A percentile compares a stretch with the other conserved stretches of the same genome.
phyloP scores from a whole-genome alignment of 2,329 filamentous ascomycete species.

The Fusarium sp. region DNA sequence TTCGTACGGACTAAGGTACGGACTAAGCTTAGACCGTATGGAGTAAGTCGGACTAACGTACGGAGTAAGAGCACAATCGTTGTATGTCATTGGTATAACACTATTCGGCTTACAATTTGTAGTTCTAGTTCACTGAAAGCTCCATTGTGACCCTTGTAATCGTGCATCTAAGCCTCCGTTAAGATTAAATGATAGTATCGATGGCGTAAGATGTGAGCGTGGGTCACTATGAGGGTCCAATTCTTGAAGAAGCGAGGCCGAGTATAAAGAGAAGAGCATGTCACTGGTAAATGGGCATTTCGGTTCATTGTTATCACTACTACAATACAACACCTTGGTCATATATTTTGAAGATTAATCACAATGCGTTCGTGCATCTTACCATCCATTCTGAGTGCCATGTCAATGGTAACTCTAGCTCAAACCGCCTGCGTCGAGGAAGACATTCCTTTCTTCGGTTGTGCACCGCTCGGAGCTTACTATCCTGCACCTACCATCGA shows the following conservation, averaged over 20 bases:
- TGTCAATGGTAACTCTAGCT: neutral
- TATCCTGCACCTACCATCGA: conserved; percentile 35
- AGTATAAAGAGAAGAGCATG: conserved; percentile 7
- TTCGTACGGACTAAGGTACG: conserved; percentile 22
- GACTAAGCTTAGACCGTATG: conserved; percentile 1
- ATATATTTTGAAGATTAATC: neutral
- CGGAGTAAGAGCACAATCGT: neutral
- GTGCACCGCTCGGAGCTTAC: conserved; percentile 38
- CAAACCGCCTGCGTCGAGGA: neutral
- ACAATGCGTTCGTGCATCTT: conserved; percentile 1
- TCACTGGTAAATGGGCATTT: too few relatives aligned
- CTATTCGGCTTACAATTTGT: neutral
- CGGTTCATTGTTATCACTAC: neutral
- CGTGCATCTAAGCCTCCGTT: conserved; percentile 3
- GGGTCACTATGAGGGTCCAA: neutral
- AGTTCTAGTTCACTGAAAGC: neutral
- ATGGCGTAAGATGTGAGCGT: neutral
- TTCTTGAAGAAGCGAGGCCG: rapidly evolving
- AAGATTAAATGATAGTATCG: rapidly evolving
- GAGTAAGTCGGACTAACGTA: neutral
- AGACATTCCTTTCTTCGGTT: conserved; percentile 31
- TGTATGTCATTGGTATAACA: neutral
- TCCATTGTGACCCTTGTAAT: neutral
- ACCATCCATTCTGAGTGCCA: neutral
- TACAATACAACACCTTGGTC: neutral